Base-by-base conservation (phyloP, 208 protist genomes). In the Herpetomonas samuelpessoai region DNA sequence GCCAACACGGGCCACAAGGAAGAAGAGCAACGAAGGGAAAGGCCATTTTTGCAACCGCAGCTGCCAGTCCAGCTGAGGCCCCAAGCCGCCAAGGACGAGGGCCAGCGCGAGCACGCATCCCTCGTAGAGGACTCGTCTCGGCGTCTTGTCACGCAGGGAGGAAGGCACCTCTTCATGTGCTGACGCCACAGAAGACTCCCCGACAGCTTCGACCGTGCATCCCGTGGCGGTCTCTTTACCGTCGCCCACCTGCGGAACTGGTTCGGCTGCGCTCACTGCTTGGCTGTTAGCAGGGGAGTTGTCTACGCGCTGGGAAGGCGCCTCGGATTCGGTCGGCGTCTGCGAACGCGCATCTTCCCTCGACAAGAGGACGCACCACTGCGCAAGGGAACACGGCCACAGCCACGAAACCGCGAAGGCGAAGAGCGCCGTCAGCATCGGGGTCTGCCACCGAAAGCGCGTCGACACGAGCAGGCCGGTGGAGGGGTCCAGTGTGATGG, bases 1-100 rank as follows among this genome's bases (percentile, higher is more conserved):
- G 35, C 9, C 35, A 6, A 4, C 19, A 4, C 65, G 57, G 2
- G 25, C 65, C 14, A 59, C 44, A 2, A 57, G 6, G 60, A 72
- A 77, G 25, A 64, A 59, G 4, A 22, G 10, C 19, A 89, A 25
- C 21, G 76, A 74, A 7, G 82, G 78, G 22, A 76, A 65, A 14
- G 83, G 83, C 83, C 83, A 90, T n/a, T 47, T 29, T 45, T 80
- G 79, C 55, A 73, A 84, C 35, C 60, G 58, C 22, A 67, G 39
- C 7, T 72, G 64, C 79, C 76, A 84, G 29, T 86, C 83, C 28
- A 84, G 45, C 38, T 86, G 75, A 39, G 74, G 74, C 39, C 73
- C 65, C 1, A 84, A 66, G 9, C 73, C 62, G 12, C 83, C 76
- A 14, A 69, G 18, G 2, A 86, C 45, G 38, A 90, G 62, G 7